Conservation (phyloP, 306 rosid genomes). For the Prunus mira region DNA sequence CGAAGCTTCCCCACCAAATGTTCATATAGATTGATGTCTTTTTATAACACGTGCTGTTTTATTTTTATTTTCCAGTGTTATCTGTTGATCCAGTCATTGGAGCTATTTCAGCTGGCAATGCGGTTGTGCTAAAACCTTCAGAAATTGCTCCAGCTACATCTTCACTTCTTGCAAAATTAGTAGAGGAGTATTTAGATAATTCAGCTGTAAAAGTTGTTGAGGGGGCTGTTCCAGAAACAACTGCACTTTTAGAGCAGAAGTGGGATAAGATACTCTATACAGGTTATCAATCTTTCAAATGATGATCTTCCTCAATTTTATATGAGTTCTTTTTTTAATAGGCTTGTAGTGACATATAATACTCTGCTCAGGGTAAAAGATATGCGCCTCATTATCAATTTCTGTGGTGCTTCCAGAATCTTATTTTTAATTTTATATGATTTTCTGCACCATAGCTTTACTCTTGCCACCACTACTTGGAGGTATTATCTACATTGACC, state of each 20-base stretch:
- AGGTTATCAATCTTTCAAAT: constrained; percentile 29
- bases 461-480: too few relatives aligned
- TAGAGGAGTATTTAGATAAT: constrained; percentile 52
- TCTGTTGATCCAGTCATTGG: constrained; percentile 85
- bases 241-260: constrained; percentile 68
- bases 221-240: constrained; percentile 78
- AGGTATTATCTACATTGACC: too few relatives aligned
- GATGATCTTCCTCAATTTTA: not conserved
- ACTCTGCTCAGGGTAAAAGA: not conserved
- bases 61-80: constrained; percentile 40
- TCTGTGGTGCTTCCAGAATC: too few relatives aligned
- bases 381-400: too few relatives aligned
- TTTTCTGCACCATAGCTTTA: too few relatives aligned
- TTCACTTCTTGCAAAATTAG: constrained; percentile 44
- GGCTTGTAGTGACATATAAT: too few relatives aligned
- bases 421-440: too few relatives aligned
- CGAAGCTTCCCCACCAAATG: not conserved
- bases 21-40: not conserved
- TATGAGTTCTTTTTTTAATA: not conserved
- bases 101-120: constrained; percentile 75
- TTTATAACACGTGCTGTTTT: not conserved
- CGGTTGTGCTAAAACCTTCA: constrained; percentile 78
- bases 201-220: constrained; percentile 71
- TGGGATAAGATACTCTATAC: constrained; percentile 91
- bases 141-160: constrained; percentile 77